phyloP scores from a whole-genome alignment of 768 basidiomycete genomes.

The Leccinellum albellum region DNA sequence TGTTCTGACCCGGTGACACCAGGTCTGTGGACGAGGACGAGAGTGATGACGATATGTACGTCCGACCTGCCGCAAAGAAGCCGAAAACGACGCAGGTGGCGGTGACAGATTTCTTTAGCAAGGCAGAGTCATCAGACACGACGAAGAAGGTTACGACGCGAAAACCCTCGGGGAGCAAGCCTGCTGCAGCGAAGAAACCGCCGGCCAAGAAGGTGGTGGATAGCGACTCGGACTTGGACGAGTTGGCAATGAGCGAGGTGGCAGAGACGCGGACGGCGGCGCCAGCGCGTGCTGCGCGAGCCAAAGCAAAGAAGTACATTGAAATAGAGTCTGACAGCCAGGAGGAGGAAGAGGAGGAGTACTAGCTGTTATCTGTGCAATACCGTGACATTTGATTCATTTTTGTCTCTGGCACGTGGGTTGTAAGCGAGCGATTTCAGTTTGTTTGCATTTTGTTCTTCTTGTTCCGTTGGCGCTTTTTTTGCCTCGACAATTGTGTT shows the following conservation, averaged over 20 bases:
- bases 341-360: constrained; percentile 40
- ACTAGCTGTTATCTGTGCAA: not conserved
- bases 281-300: constrained; percentile 48
- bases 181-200: constrained; percentile 54
- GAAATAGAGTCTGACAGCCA: constrained; percentile 52
- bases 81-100: constrained; percentile 38
- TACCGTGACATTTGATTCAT: not conserved
- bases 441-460: not conserved
- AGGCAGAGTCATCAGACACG: constrained; percentile 35
- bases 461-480: not conserved
- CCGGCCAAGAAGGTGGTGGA: constrained; percentile 36
- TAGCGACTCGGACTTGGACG: constrained; percentile 44
- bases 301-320: constrained; percentile 56
- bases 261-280: constrained; percentile 39
- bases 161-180: constrained; percentile 58
- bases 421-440: constrained; percentile 10
- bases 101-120: constrained; percentile 61
- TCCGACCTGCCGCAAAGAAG: constrained; percentile 54
- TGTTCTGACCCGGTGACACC: constrained; percentile 6
- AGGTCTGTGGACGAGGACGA: constrained; percentile 35
- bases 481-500: not conserved
- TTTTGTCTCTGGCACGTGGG: constrained; percentile 10
- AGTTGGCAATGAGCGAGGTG: constrained; percentile 37
- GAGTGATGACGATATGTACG: constrained; percentile 41
- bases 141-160: constrained; percentile 40